A percentile compares a stretch with the other conserved stretches of the same genome.
These are phyloP conservation scores for Steccherinum ochraceum DNA, from an alignment of 768 basidiomycete species.

Conservation along the genomic window DNA sequence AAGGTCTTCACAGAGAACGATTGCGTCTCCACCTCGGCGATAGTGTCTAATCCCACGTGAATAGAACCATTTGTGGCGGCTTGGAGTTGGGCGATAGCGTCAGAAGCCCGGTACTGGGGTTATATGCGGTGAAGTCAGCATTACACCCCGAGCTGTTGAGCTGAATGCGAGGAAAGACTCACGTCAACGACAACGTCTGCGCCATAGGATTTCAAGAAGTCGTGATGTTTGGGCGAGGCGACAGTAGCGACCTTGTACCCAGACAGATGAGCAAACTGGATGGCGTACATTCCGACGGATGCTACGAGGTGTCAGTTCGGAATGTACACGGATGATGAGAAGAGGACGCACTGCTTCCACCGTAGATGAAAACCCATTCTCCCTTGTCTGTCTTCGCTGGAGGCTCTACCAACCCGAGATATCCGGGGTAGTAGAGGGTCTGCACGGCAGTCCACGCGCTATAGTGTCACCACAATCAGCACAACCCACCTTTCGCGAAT, in stretches of 20 bases:
- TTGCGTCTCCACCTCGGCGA: constrained; percentile 9
- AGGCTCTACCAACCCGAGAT: too few relatives aligned
- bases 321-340: background rate
- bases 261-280: constrained; percentile 25
- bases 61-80: constrained; percentile 13
- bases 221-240: constrained; percentile 29
- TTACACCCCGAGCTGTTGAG: too few relatives aligned
- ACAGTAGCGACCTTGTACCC: constrained; percentile 29
- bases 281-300: constrained; percentile 28
- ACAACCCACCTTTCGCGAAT: too few relatives aligned
- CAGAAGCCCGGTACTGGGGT: constrained; percentile 18
- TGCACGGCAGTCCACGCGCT: too few relatives aligned
- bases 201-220: constrained; percentile 30
- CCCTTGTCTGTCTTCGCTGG: too few relatives aligned
- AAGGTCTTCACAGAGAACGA: constrained; percentile 5
- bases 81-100: constrained; percentile 20
- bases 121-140: too few relatives aligned
- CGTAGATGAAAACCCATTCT: constrained; percentile 21
- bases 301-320: constrained; percentile 15
- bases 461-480: too few relatives aligned
- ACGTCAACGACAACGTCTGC: constrained; percentile 30
- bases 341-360: constrained; percentile 18
- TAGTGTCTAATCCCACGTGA: constrained; percentile 15
- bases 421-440: too few relatives aligned
- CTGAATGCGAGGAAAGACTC: background rate